Evolutionary conservation across 2,329 filamentous ascomycete genomes (phyloP).

Genomic region (Aspergillus aculeatinus): DNA sequence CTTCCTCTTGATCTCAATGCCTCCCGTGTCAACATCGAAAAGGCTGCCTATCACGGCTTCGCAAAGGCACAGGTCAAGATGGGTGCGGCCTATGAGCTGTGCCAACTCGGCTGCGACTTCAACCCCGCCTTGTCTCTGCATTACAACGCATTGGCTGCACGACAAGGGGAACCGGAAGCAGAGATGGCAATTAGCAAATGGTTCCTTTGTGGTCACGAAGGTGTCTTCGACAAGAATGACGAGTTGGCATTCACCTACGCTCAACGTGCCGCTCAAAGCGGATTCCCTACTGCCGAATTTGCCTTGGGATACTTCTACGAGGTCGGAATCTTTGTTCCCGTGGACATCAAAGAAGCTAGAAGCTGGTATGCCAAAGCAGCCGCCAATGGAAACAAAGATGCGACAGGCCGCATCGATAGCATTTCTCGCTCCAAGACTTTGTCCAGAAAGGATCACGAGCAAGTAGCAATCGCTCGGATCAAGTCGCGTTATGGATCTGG

Average conservation of each 20-base stretch:
- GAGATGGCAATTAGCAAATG: conserved; percentile 97
- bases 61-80: conserved; percentile 96
- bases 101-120: conserved; percentile 90
- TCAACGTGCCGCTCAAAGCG: conserved; percentile 75
- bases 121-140: conserved; percentile 89
- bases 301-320: conserved; percentile 97
- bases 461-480: conserved; percentile 83
- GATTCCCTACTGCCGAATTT: conserved; percentile 88
- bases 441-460: conserved; percentile 89
- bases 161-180: conserved; percentile 89
- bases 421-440: conserved; percentile 79
- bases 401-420: conserved; percentile 75
- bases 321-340: conserved; percentile 88
- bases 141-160: conserved; percentile 89
- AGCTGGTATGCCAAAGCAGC: conserved; percentile 90
- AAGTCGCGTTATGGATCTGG: conserved; percentile 75
- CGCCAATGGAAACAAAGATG: conserved; percentile 89
- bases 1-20: conserved; percentile 70
- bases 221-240: conserved; percentile 92
- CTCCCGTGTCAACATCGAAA: conserved; percentile 87
- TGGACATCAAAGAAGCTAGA: conserved; percentile 76
- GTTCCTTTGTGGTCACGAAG: conserved; percentile 95
- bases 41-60: conserved; percentile 93
- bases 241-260: conserved; percentile 90
- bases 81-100: conserved; percentile 92